A percentile compares a stretch with the other conserved stretches of the same genome.
These are phyloP conservation scores for Metschnikowia chrysomelidarum DNA, from an alignment of 805 yeast genomes.

Conservation along the genomic window DNA sequence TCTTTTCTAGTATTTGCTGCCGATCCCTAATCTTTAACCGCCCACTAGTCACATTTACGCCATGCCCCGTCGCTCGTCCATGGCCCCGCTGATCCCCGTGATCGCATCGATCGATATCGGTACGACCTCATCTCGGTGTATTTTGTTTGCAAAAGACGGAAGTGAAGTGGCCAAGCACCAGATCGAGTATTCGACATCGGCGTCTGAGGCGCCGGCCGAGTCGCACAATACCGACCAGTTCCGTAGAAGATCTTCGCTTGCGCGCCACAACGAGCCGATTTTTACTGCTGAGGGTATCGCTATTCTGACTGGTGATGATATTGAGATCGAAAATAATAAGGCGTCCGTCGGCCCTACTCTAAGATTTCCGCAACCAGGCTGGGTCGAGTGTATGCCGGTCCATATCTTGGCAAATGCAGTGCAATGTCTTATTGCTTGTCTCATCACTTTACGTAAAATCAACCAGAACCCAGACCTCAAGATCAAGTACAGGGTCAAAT, in stretches of 20 bases:
- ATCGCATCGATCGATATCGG: conserved; percentile 85
- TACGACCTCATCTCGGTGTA: conserved; percentile 88
- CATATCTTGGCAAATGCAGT: conserved; percentile 78
- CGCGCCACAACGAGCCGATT: conserved; percentile 53
- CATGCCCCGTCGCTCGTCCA: conserved; percentile 44
- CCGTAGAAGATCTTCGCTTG: conserved; percentile 42
- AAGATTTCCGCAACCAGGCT: conserved; percentile 76
- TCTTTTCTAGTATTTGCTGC: too few species aligned
- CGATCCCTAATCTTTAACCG: too few species aligned
- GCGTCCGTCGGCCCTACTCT: conserved; percentile 64
- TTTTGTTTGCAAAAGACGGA: conserved; percentile 71
- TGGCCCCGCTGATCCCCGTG: conserved; percentile 40
- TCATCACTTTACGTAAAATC: conserved; percentile 53
- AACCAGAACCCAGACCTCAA: conserved; percentile 51
- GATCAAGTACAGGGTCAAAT: conserved; percentile 59
- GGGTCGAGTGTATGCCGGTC: conserved; percentile 93
- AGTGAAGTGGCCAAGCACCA: conserved; percentile 84
- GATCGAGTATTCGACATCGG: conserved; percentile 81
- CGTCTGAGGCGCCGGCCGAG: conserved; percentile 49
- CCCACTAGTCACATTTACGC: too few species aligned
- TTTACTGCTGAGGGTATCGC: conserved; percentile 76
- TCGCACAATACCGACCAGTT: conserved; percentile 44
- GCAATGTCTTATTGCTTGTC: conserved; percentile 71
- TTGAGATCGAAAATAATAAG: conserved; percentile 61
- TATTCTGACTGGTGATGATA: conserved; percentile 53